phyloP scores from a whole-genome alignment of 2,329 filamentous ascomycete species.

The Cercospora janseana region DNA sequence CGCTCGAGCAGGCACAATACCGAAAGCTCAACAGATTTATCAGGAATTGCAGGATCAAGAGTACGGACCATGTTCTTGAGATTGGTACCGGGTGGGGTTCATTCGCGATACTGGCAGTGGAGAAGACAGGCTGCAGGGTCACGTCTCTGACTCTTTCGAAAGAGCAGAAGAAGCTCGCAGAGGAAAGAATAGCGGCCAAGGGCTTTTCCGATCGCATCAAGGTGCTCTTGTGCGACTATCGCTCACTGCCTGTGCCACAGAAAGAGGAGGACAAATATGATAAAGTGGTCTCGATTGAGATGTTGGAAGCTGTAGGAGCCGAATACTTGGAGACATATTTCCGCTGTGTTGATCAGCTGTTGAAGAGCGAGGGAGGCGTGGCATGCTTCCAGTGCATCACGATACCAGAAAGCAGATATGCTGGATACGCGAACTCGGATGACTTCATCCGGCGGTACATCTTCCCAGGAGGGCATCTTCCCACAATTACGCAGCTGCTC shows the following conservation, averaged over 20 bases:
- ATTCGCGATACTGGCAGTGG: conserved; percentile 68
- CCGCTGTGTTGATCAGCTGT: conserved; percentile 58
- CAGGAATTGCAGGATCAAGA: conserved; percentile 61
- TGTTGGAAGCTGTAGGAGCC: conserved; percentile 71
- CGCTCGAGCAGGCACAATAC: conserved; percentile 64
- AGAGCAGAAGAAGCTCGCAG: conserved; percentile 67
- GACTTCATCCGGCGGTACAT: conserved; percentile 78
- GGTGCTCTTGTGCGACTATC: conserved; percentile 68
- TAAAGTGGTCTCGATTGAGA: conserved; percentile 73
- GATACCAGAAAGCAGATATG: conserved; percentile 67
- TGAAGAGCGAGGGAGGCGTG: conserved; percentile 65
- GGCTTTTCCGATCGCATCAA: conserved; percentile 61
- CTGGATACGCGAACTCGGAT: conserved; percentile 63
- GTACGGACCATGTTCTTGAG: conserved; percentile 67
- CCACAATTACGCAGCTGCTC: conserved; percentile 66
- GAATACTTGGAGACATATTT: conserved; percentile 70
- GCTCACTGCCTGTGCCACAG: conserved; percentile 55
- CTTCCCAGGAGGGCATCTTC: conserved; percentile 72
- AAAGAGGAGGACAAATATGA: conserved; percentile 53
- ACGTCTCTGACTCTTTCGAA: conserved; percentile 67
- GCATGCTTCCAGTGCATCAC: conserved; percentile 75
- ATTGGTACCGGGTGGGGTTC: conserved; percentile 76
- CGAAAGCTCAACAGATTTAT: conserved; percentile 67
- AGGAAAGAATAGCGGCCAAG: conserved; percentile 61
- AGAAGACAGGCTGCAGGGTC: conserved; percentile 64